Percentiles rank a stretch among this genome's conserved stretches.
Conservation (phyloP, 768 basidiomycete species). For the Lentinula aciculospora region DNA sequence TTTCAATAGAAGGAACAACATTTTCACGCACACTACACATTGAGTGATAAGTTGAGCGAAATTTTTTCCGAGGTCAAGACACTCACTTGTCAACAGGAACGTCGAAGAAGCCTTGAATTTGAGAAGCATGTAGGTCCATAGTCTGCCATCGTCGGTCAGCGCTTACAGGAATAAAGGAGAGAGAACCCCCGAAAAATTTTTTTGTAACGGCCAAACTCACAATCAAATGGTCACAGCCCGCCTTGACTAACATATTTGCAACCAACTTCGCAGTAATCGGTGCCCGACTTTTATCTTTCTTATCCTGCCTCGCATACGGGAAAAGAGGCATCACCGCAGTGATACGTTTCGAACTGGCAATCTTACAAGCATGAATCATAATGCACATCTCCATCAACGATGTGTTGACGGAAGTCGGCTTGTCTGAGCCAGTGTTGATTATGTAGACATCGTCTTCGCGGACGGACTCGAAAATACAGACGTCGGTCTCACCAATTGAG, state of each 20-base stretch:
- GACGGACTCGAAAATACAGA: constrained; percentile 91
- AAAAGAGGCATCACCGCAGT: constrained; percentile 98
- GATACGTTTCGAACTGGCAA: constrained; percentile 96
- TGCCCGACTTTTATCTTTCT: constrained; percentile 98
- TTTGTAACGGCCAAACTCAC: constrained; percentile 40
- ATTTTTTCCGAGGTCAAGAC: too few species aligned
- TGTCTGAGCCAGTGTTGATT: constrained; percentile 70
- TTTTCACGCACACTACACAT: background rate
- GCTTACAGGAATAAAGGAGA: background rate
- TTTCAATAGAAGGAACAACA: too few species aligned
- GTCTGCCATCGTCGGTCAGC: constrained; percentile 45
- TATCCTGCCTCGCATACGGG: constrained; percentile 97
- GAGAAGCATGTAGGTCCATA: constrained; percentile 98
- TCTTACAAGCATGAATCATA: constrained; percentile 99
- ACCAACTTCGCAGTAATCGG: constrained; percentile 98
- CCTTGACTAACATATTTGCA: constrained; percentile 92
- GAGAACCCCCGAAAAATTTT: background rate
- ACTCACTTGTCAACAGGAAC: constrained; percentile 99
- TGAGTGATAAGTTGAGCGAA: too few species aligned
- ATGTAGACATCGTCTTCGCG: constrained; percentile 99
- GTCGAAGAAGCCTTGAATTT: constrained; percentile 99
- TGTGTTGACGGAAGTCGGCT: constrained; percentile 63
- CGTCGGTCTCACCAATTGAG: constrained; percentile 86
- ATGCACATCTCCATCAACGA: constrained; percentile 98
- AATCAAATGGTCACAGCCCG: constrained; percentile 95